Conservation (phyloP, 176 grass and related monocot genomes). For the Melocanna baccifera region DNA sequence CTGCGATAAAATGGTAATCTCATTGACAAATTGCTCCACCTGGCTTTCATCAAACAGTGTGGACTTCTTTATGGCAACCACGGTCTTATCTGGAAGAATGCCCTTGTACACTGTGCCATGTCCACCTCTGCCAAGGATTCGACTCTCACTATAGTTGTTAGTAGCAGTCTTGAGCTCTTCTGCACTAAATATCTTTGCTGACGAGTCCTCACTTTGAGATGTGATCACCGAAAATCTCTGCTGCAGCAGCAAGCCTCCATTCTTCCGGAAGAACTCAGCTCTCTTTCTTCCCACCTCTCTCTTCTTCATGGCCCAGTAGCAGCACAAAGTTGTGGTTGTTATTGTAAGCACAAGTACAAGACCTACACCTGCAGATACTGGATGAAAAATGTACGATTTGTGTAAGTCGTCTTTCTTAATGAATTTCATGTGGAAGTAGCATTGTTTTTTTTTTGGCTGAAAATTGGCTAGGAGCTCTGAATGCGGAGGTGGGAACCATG, state of each 20-base stretch:
- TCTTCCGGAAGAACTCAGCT: conserved; percentile 41
- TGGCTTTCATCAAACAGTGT: conserved; percentile 52
- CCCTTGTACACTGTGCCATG: conserved; percentile 53
- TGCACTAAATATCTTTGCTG: conserved; percentile 48
- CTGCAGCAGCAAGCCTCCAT: conserved; percentile 55
- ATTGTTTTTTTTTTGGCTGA: too few relatives aligned
- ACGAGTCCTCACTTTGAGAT: background rate
- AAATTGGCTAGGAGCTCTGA: too few relatives aligned
- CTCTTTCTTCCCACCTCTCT: conserved; percentile 14
- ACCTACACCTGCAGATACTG: conserved; percentile 15
- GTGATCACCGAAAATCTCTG: conserved; percentile 29
- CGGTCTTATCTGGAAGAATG: conserved; percentile 11
- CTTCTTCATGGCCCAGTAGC: conserved; percentile 30
- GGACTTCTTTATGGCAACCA: conserved; percentile 57
- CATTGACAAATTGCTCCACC: conserved; percentile 55
- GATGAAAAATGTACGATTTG: background rate
- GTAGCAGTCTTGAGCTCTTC: conserved; percentile 48
- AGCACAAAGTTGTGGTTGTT: background rate
- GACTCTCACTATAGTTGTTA: conserved; percentile 23
- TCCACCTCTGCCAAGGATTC: conserved; percentile 45
- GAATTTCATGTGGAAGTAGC: background rate
- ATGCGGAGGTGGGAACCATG: too few relatives aligned
- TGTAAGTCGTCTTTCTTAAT: background rate
- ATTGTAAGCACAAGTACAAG: conserved; percentile 24
- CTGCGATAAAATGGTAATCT: conserved; percentile 51